Evolutionary conservation across 129 eudicot species (phyloP).

Genomic region (Flaveria robusta): DNA sequence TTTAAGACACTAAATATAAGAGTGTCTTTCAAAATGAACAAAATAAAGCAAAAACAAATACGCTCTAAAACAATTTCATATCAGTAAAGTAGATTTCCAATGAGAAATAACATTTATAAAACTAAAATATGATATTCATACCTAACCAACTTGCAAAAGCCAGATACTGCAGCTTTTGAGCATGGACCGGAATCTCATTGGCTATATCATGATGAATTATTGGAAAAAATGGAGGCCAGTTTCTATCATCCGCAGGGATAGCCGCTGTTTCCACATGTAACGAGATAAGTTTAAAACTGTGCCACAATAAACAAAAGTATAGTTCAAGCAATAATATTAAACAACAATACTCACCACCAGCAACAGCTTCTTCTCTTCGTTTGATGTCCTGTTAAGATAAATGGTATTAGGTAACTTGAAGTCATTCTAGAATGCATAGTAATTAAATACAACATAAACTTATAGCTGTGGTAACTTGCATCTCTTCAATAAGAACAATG

Average conservation of each 20-base stretch:
- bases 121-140: constrained; percentile 34
- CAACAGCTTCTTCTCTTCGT: constrained; percentile 91
- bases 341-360: constrained; percentile 57
- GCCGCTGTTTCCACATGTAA: constrained; percentile 54
- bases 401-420: constrained; percentile 16
- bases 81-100: not conserved
- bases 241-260: constrained; percentile 75
- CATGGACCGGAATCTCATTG: constrained; percentile 96
- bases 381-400: constrained; percentile 75
- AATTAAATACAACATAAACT: constrained; percentile 2
- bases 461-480: not conserved
- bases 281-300: constrained; percentile 14
- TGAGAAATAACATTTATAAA: constrained; percentile 12
- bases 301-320: constrained; percentile 6
- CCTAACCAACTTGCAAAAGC: constrained; percentile 99
- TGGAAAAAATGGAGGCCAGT: constrained; percentile 97
- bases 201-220: constrained; percentile 98
- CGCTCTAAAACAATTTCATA: not conserved
- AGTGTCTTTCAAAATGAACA: not conserved
- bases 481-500: constrained; percentile 16
- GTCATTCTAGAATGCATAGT: constrained; percentile 20
- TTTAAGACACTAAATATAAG: not conserved
- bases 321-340: constrained; percentile 12
- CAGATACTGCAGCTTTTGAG: constrained; percentile 95
- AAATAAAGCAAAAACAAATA: not conserved